Percentiles rank a stretch among this genome's conserved stretches.
phyloP scores from a whole-genome alignment of 371 early-diverging fungal genomes.

The Rhizopus microsporus region DNA sequence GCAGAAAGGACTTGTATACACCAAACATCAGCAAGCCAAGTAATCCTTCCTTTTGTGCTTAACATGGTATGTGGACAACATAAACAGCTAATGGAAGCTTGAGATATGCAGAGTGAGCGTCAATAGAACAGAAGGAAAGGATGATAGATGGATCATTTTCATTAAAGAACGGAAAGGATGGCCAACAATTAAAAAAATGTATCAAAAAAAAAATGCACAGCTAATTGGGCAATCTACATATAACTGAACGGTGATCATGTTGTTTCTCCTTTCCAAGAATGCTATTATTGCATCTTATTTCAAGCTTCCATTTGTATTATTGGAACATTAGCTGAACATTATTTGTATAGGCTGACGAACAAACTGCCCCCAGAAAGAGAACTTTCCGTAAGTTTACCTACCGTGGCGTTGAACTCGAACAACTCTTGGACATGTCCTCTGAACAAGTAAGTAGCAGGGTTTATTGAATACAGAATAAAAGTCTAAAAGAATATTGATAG shows the following conservation, averaged over 20 bases:
- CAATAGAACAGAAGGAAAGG: background rate
- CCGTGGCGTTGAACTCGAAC: constrained; percentile 95
- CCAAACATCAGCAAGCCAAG: background rate
- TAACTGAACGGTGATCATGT: too few species aligned
- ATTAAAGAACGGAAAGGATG: too few species aligned
- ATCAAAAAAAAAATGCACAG: too few species aligned
- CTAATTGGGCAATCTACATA: too few species aligned
- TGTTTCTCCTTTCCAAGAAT: too few species aligned
- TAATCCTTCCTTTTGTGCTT: constrained; percentile 7
- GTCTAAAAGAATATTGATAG: constrained; percentile 30
- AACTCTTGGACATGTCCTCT: constrained; percentile 90
- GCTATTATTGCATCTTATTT: too few species aligned
- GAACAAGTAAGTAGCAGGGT: constrained; percentile 68
- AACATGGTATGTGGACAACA: background rate
- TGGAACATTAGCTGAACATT: too few species aligned
- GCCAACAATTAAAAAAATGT: too few species aligned
- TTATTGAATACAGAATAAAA: background rate
- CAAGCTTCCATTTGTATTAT: too few species aligned
- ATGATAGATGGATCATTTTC: background rate
- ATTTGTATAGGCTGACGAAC: constrained; percentile 47
- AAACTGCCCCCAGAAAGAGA: constrained; percentile 75
- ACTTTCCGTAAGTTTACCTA: constrained; percentile 99
- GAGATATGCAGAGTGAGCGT: background rate
- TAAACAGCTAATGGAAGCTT: background rate
- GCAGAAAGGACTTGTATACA: background rate